These are phyloP conservation scores for Rhizopus microsporus DNA, from an alignment of 371 early-diverging fungal genomes.

Conservation along the genomic window DNA sequence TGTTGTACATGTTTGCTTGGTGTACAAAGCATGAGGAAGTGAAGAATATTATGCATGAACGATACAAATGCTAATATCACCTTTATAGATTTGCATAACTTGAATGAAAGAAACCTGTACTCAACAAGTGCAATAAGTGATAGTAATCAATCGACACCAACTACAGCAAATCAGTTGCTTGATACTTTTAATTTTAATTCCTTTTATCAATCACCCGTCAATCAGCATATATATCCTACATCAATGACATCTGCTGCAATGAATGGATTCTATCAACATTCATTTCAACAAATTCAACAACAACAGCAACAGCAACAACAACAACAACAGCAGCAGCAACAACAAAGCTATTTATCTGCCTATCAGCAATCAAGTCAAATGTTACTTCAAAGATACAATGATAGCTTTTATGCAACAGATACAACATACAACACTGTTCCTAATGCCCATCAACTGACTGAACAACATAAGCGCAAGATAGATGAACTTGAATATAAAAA, in stretches of 20 bases:
- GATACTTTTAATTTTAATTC: neutral
- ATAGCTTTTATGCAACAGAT: constrained; percentile 15
- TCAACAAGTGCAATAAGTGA: neutral
- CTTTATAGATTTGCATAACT: neutral
- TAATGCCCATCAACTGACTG: constrained; percentile 5
- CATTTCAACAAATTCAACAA: constrained; percentile 28
- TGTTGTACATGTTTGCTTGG: too few species aligned
- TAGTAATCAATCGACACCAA: neutral
- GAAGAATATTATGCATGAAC: too few species aligned
- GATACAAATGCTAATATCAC: neutral
- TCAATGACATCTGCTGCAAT: too few species aligned
- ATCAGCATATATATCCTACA: neutral
- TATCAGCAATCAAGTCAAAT: constrained; percentile 13
- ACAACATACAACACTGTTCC: constrained; percentile 8
- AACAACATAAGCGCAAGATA: constrained; percentile 3
- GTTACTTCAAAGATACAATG: constrained; percentile 24
- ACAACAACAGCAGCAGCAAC: constrained; percentile 12
- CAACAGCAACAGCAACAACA: constrained; percentile 8
- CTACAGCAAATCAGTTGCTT: neutral
- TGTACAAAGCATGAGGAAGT: too few species aligned
- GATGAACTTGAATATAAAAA: constrained; percentile 10
- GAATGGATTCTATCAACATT: neutral
- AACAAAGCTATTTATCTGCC: constrained; percentile 9
- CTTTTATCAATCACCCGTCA: neutral
- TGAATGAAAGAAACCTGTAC: neutral